Evolutionary conservation across 768 basidiomycete genomes (phyloP).

Genomic region (Hericium erinaceus): DNA sequence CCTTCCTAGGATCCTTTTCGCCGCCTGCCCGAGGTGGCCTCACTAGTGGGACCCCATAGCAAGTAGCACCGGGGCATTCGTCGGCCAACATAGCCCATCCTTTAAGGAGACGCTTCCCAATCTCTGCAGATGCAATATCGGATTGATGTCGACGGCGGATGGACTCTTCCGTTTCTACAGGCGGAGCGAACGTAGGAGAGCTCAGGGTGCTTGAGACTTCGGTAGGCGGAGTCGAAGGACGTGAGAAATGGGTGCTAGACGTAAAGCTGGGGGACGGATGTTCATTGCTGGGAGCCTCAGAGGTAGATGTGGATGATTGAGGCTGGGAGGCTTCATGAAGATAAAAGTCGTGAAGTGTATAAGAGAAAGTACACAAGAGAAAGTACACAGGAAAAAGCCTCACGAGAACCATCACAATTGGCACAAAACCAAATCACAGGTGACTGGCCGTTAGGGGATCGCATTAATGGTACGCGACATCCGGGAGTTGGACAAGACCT

Average conservation of each 20-base stretch:
- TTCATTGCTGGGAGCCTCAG: slow-evolving; percentile 3
- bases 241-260: slow-evolving; percentile 44
- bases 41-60: slow-evolving; percentile 80
- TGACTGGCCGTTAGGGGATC: slow-evolving; percentile 46
- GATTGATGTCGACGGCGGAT: slow-evolving; percentile 70
- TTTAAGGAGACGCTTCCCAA: slow-evolving; percentile 66
- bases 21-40: slow-evolving; percentile 58
- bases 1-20: slow-evolving; percentile 60
- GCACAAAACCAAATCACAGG: slow-evolving; percentile 50
- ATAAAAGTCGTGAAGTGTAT: not conserved
- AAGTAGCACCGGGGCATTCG: slow-evolving; percentile 61
- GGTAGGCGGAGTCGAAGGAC: slow-evolving; percentile 70
- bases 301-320: not conserved
- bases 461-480: slow-evolving; percentile 65
- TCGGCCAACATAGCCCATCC: slow-evolving; percentile 90
- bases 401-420: slow-evolving; percentile 42
- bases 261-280: slow-evolving; percentile 29
- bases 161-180: slow-evolving; percentile 57
- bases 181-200: slow-evolving; percentile 55
- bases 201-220: slow-evolving; percentile 54
- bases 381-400: slow-evolving; percentile 10
- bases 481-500: slow-evolving; percentile 43
- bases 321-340: slow-evolving; percentile 1
- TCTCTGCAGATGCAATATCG: slow-evolving; percentile 69
- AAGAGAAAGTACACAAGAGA: not conserved